Base-by-base conservation (phyloP, 2,329 filamentous ascomycete species). In the Sordariomycetes sp. region DNA sequence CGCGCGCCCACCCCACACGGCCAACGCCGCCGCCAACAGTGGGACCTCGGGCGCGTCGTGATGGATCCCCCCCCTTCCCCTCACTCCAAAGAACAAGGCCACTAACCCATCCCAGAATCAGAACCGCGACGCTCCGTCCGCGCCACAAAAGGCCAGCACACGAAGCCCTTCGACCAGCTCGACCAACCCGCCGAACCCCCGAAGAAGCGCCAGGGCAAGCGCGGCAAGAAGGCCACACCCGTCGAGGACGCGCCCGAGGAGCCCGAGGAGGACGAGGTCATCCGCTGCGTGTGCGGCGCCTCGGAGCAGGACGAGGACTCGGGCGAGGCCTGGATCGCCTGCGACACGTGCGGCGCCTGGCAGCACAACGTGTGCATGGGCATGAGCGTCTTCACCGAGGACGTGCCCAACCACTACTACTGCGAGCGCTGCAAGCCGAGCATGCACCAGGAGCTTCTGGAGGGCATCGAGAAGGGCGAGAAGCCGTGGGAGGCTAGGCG, bases 311-410 rank as follows among this genome's bases (percentile, higher is more conserved):
- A 92, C 60, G 89, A 93, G 64, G 89, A 95, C 64, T 86, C 89
- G 16, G 89, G 88, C 63, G 87, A 94, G 65, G 86, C 91, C 57
- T 97, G 96, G 91, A 96, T 99, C 66, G 90, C 89, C 61, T 99
- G 94, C 76, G 94, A 99, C 71, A 83, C 82, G 53, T 99, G 94
- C 72, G 85, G 84, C 54, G 93, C 88, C 50, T 99, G 94, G 94
- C 94, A 99, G 73, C 94, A 99, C 73, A 97, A 97, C 67, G 87
- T 95, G 62, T 99, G 94, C 70, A 90, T 99, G 78, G 90, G 90
- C 57, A 83, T 97, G 69, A 85, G 81, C 66, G 84, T 87, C 53
- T 90, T 89, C 65, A 83, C 86, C 35, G 88, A 92, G 60, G 84
- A 92, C 66, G 79, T 90, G 58, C 87, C 89, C 34, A 88, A 88